Conservation (phyloP, 2,329 filamentous ascomycete genomes). For the Epichloe sibirici region DNA sequence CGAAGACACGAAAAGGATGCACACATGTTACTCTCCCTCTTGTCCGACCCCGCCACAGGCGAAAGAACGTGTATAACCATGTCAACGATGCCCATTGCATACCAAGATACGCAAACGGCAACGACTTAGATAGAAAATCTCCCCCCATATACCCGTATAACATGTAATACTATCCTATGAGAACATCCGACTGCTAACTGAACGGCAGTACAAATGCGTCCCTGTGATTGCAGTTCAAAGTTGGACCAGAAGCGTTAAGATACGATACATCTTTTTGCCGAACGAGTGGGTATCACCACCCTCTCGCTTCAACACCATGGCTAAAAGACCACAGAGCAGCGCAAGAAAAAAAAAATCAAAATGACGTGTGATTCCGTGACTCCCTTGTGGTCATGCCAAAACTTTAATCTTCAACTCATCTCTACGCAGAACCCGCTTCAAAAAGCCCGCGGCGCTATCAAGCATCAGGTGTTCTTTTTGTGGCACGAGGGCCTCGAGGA, state of each 20-base stretch:
- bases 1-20: not conserved
- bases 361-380: conserved; percentile 2
- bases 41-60: no score
- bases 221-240: not conserved
- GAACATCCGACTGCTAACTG: not conserved
- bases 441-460: conserved; percentile 1
- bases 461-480: conserved; percentile 6
- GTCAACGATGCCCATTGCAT: not conserved
- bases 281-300: conserved; percentile 1
- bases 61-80: not conserved
- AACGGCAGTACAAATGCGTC: not conserved
- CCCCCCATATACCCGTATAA: not conserved
- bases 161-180: not conserved
- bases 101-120: not conserved
- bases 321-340: conserved; percentile 47
- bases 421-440: not conserved
- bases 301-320: conserved; percentile 25
- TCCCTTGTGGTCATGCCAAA: not conserved
- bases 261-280: conserved; percentile 52
- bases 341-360: conserved; percentile 40
- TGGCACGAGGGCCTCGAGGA: conserved; percentile 14
- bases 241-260: conserved; percentile 37
- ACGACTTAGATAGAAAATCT: not conserved
- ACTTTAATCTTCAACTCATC: not conserved
- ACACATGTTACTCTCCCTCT: not conserved